Conservation (phyloP, 2,329 filamentous ascomycete genomes). For the Colletotrichum sp. region DNA sequence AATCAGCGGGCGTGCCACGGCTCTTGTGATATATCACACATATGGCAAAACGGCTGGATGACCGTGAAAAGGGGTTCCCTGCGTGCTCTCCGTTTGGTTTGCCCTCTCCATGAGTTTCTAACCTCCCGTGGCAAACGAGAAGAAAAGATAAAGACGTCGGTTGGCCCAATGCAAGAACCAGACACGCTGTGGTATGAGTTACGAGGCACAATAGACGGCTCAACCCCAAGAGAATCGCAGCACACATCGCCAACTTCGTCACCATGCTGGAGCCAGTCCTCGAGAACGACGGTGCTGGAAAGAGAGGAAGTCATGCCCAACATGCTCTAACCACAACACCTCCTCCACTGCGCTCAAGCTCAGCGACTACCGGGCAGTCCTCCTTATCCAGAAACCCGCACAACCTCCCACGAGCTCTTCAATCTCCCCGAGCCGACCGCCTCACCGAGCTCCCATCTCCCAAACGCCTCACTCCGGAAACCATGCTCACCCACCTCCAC, state of each 20-base stretch:
- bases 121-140: rapidly evolving
- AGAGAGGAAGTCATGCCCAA: background rate
- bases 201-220: background rate
- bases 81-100: background rate
- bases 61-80: background rate
- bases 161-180: background rate
- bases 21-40: background rate
- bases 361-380: background rate
- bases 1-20: background rate
- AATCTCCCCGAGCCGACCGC: background rate
- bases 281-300: background rate
- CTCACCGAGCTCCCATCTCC: background rate
- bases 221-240: rapidly evolving
- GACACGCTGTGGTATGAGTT: background rate
- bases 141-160: background rate
- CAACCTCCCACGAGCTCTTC: background rate
- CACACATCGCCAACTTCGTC: background rate
- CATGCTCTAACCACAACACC: background rate
- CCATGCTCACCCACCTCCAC: background rate
- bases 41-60: background rate
- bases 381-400: background rate
- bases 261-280: background rate
- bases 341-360: background rate
- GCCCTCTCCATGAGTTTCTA: background rate
- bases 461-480: background rate